Base-by-base conservation (phyloP, 2,329 filamentous ascomycete genomes). In the Arthroderma uncinatum region DNA sequence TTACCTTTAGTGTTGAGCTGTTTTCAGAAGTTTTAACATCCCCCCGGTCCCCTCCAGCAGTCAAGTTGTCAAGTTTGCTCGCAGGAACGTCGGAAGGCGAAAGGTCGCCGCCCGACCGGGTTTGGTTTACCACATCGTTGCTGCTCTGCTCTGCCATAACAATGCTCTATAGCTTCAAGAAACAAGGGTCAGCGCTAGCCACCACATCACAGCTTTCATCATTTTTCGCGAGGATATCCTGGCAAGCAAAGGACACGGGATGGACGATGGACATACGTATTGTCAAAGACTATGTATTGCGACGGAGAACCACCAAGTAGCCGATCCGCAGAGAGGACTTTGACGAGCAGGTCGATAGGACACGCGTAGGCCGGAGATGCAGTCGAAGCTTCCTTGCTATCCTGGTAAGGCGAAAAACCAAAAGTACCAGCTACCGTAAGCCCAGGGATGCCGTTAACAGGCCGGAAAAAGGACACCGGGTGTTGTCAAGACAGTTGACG, bases 61-160 rank as follows among this genome's bases (percentile, higher is more conserved):
- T 68, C 67, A 65, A 65, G 64, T 75, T 73, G 72, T 74, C 76
- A 73, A 76, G 76, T 74, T 74, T 78, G 76, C 75, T 78, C 78
- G 79, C 80, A 83, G 78, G 76, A 75, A 77, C 80, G 81, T 82
- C 82, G 80, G 81, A 81, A 76, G 80, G 78, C 77, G 78, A 77
- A 70, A 73, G 71, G 71, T 77, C 79, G 78, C 80, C 80, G 75
- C 81, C 77, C 81, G 82, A 84, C 82, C 78, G 77, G 77, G 80
- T 77, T 79, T 82, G 78, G 77, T 82, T 82, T 83, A 84, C 82
- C 82, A 83, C 82, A 85, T 85, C 79, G 75, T 82, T 81, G 79
- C 75, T 77, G 70, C 74, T 80, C 80, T 82, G 79, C 81, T 84
- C 82, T 83, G 82, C 82, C 82, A 85, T 85, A 83, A 84, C 82